Conservation (phyloP, 306 rosid species). For the Acacia acuminata region DNA sequence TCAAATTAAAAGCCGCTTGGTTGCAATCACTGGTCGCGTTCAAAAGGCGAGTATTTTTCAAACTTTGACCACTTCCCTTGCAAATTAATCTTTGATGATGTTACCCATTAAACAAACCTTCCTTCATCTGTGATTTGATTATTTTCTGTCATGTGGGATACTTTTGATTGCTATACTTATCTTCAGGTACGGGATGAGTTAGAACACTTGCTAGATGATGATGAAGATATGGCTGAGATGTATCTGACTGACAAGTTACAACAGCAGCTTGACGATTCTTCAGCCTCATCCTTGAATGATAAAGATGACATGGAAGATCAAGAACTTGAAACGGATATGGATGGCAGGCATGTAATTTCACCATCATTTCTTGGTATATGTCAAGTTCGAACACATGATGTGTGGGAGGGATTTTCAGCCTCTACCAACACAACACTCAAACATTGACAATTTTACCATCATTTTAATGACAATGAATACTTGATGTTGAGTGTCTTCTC, state of each 20-base stretch:
- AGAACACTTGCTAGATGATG: constrained; percentile 93
- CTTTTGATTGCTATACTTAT: constrained; percentile 21
- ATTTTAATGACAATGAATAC: neutral
- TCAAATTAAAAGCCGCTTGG: constrained; percentile 94
- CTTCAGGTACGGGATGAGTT: constrained; percentile 85
- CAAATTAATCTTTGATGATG: neutral
- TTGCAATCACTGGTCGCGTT: constrained; percentile 95
- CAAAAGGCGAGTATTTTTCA: constrained; percentile 59
- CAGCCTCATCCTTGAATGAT: constrained; percentile 57
- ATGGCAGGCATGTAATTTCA: constrained; percentile 53
- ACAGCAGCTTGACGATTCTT: constrained; percentile 65
- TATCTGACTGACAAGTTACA: constrained; percentile 82
- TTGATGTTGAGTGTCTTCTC: neutral
- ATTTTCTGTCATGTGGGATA: neutral
- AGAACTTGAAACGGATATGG: constrained; percentile 37
- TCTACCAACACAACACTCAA: too few species aligned
- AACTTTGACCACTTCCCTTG: constrained; percentile 1
- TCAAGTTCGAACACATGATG: too few species aligned
- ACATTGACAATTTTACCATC: constrained; percentile 2
- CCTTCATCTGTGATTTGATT: neutral
- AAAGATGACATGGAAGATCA: constrained; percentile 44
- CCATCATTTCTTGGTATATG: neutral
- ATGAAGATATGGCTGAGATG: constrained; percentile 99
- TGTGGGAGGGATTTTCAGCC: too few species aligned
- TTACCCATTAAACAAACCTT: neutral